Evolutionary conservation across 2,329 filamentous ascomycete species (phyloP), one percentile per base, ranked within the genome.

Genomic region (Alternaria viburni): DNA sequence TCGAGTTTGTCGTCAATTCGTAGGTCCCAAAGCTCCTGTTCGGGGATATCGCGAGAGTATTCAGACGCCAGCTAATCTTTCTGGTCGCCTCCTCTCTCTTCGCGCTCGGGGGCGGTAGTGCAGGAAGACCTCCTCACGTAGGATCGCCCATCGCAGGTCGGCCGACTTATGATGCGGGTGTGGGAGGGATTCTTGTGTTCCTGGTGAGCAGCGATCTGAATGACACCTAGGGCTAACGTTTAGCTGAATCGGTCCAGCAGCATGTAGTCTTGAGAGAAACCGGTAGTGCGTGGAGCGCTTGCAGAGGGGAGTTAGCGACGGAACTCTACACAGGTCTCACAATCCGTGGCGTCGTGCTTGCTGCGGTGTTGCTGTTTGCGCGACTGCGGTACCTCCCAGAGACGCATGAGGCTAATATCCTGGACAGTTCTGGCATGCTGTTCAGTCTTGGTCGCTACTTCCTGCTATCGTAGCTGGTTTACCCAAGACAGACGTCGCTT

Each of bases 281-380:
- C 70, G 11, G 46, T 68, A 3, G 28, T 74, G 0, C 68, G 68
- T 6, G 69, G 68, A 1, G 65, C 61, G 1, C 66, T 74, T 21
- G 69, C 64, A 2, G 45, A 71, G 21, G 46, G 64, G 13, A 78
- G 78, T 5, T 85, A 82, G 83, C 69, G 79, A 12, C 84, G 81
- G 80, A 74, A 80, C 11, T 86, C 86, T 65, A 72, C 52, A 59
- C 77, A 23, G 74, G 72, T 28, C 47, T 74, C 2, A 71, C 74
- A 1, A 70, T 74, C 23, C 25, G 21, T 25, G 21, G 45, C 45
- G 45, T 47, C 12, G 17, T 21, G 11, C 43, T 45, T 21, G 11
- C 19, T 21, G 23, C 45, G 15, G 7, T 47, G 23, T 21, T 47
- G 45, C 21, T 47, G n/a, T 47, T 47, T 25, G n/a, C 25, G 45